A percentile compares a stretch with the other conserved stretches of the same genome.
These are phyloP conservation scores for Amanita fuliginea DNA, from an alignment of 768 basidiomycete genomes.

Conservation along the genomic window DNA sequence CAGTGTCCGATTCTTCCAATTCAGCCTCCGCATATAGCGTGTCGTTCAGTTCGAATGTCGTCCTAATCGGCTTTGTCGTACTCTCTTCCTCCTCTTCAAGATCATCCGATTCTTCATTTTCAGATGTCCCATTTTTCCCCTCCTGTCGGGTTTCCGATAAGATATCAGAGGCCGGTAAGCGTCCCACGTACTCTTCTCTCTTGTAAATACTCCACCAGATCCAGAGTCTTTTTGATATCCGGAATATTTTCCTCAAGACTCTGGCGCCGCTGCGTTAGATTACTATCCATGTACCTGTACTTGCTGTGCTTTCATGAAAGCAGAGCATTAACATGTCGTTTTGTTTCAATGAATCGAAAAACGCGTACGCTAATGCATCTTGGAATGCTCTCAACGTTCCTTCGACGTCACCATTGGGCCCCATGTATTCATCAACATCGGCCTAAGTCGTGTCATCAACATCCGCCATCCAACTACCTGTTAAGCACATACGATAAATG, in stretches of 20 bases:
- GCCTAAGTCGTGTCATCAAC: constrained; percentile 32
- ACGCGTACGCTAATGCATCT: constrained; percentile 84
- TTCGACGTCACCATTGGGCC: constrained; percentile 70
- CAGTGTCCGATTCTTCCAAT: constrained; percentile 76
- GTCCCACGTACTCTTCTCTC: constrained; percentile 51
- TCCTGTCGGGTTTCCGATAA: constrained; percentile 28
- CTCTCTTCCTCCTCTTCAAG: constrained; percentile 39
- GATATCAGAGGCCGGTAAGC: constrained; percentile 1
- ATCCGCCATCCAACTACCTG: not conserved
- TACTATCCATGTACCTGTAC: constrained; percentile 96
- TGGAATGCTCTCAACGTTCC: constrained; percentile 70
- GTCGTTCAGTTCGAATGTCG: constrained; percentile 93
- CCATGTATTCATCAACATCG: constrained; percentile 80
- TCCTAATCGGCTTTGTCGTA: constrained; percentile 47
- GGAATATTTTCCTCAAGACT: constrained; percentile 92
- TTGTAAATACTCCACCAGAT: constrained; percentile 77
- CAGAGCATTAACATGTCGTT: constrained; percentile 13
- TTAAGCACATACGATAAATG: constrained; percentile 67
- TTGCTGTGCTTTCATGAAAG: constrained; percentile 56
- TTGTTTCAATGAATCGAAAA: constrained; percentile 8
- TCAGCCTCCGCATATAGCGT: constrained; percentile 91
- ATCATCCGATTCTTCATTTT: constrained; percentile 43
- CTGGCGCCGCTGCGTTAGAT: constrained; percentile 63
- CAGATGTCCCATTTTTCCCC: constrained; percentile 40
- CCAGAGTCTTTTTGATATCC: constrained; percentile 86